Evolutionary conservation across 2,329 filamentous ascomycete species (phyloP).

Genomic region (Hypomyces perniciosus): DNA sequence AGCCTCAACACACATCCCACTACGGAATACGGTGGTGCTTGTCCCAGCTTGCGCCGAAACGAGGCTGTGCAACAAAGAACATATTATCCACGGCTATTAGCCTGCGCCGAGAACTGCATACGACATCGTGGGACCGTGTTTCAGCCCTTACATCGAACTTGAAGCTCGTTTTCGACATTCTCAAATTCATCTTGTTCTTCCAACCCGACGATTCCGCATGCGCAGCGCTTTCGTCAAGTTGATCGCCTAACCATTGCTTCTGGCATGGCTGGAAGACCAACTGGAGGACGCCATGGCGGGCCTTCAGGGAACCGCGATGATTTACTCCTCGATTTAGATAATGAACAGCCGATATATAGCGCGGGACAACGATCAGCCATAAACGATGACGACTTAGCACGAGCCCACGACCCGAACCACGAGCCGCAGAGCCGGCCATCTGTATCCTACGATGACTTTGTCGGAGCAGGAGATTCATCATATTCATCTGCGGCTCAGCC

Average conservation of each 20-base stretch:
- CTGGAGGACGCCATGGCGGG: conserved; percentile 43
- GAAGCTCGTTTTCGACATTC: neutral
- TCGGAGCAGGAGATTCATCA: conserved; percentile 58
- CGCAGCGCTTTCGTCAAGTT: conserved; percentile 23
- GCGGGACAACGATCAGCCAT: conserved; percentile 71
- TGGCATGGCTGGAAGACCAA: conserved; percentile 57
- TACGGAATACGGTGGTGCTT: neutral
- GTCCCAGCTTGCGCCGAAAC: conserved; percentile 6
- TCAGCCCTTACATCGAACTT: neutral
- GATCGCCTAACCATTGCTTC: conserved; percentile 30
- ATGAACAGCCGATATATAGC: conserved; percentile 65
- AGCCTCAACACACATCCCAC: conserved; percentile 5
- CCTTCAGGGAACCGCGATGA: conserved; percentile 46
- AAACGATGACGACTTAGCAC: conserved; percentile 74
- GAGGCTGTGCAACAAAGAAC: conserved; percentile 15
- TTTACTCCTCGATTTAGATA: conserved; percentile 69
- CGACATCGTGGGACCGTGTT: conserved; percentile 11
- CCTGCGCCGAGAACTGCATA: neutral
- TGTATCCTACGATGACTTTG: conserved; percentile 90
- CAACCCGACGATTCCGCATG: conserved; percentile 26
- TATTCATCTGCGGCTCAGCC: conserved; percentile 40
- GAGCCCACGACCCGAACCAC: conserved; percentile 67
- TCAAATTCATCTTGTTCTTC: neutral
- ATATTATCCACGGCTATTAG: conserved; percentile 4
- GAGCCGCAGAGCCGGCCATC: conserved; percentile 66